Evolutionary conservation across 768 basidiomycete genomes (phyloP), one percentile per base, ranked within the genome.

Genomic region (Termitomyces heimii): DNA sequence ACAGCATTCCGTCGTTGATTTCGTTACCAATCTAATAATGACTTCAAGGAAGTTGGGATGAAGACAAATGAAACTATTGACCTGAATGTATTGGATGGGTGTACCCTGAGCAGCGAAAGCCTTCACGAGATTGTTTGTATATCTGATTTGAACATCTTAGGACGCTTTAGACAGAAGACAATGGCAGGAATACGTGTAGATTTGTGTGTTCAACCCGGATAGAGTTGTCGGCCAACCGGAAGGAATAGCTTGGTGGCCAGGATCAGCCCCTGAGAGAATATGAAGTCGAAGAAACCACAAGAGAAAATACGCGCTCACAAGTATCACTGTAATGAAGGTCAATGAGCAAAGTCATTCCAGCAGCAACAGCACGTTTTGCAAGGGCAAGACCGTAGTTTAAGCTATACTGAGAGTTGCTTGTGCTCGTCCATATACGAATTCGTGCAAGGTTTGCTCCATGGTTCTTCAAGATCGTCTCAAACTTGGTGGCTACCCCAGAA

Each of bases 301-400:
- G 55, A 53, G 32, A 31, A 34, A 20, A 10, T 13, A 14, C 26
- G 31, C 37, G 70, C 76, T 29, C 58, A 82, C 82, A 82, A n/a
- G 79, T 84, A 62, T 86, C 84, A 63, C 82, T 84, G 65, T 78
- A 85, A 61, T 86, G 84, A 46, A 85, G 65, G 61, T 86, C 83
- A 10, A 86, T 71, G 42, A 78, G 65, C 14, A 86, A 63, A 12
- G 72, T 71, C 80, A 85, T 76, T 12, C 83, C 83, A 12, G 80
- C 82, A 12, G 80, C 81, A 43, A 72, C 75, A 45, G 81, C 78
- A 10, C 84, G 71, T 67, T 82, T 82, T 5, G 78, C 83, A 40
- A 85, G 68, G 0, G 74, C 73, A 24, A 86, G 70, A 0, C 75
- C 83, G 60, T 83, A 82, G 37, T 64, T 68, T 54, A 82, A 65